Evolutionary conservation across 2,329 filamentous ascomycete species (phyloP), one percentile per base, ranked within the genome.

Genomic region (Phialemonium atrogriseum): DNA sequence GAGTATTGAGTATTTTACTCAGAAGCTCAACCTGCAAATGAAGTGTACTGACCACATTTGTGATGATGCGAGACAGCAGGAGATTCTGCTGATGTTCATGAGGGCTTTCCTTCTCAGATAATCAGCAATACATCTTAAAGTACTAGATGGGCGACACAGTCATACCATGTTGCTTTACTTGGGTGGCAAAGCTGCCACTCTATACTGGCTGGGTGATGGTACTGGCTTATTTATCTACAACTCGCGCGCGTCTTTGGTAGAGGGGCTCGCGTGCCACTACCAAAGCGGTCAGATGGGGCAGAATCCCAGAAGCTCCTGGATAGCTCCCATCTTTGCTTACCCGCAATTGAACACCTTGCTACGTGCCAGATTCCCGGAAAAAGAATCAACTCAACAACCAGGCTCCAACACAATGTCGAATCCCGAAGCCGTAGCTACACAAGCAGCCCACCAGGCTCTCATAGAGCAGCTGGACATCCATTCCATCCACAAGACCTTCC

Each of bases 61-160:
- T 91, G 62, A 95, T 94, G 62, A 98, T 95, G 40, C 91, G 85
- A 14, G 86, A 91, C 27, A 96, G 74, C 48, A 98, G 71, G 32
- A 94, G 70, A 51, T 83, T 93, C 68, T 98, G 89, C 67, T 96
- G 91, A 48, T 96, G 88, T 56, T 96, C 91, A 54, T 98, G 91
- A 23, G 91, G 91, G 50, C 85, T 94, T 59, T 98, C 91, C 89
- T 81, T 31, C 15, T 3, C 0, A 13, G 0, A 16, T 7, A 0
- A 14, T 42, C 8, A 42, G 26, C 11, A 22, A n/a, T 5, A 13
- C 17, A 20, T 10, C 8, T 12, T 18, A 16, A 10, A 5, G 20
- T 16, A 5, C 14, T 19, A 6, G 12, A 10, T 14, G 9, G 21
- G 21, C 21, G 12, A 12, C 21, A 1, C 17, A 5, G 3, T 15